Percentiles rank a stretch among this genome's conserved stretches.
These are phyloP conservation scores for Kwoniella shivajii DNA, from an alignment of 1,284 basidiomycete species.

Conservation along the genomic window DNA sequence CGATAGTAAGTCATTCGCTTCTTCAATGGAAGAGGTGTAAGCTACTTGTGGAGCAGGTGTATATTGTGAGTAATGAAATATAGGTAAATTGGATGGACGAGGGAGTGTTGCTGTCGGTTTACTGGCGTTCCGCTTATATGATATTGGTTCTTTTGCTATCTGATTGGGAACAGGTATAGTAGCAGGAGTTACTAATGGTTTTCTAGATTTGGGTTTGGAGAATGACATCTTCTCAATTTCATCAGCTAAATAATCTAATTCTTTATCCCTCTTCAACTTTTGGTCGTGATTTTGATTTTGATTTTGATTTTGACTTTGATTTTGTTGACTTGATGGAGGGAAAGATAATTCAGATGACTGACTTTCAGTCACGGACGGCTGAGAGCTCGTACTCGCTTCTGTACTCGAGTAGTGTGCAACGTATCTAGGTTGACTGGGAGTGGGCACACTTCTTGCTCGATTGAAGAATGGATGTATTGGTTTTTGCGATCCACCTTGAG, in stretches of 20 bases:
- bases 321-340: neutral
- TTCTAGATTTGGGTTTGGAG: neutral
- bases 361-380: too few relatives aligned
- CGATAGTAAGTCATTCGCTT: conserved; percentile 40
- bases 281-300: neutral
- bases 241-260: conserved; percentile 1
- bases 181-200: neutral
- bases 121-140: neutral
- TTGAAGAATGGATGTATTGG: conserved; percentile 36
- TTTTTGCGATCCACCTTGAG: conserved; percentile 4
- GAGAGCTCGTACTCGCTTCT: conserved; percentile 9
- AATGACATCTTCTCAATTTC: neutral
- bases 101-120: neutral
- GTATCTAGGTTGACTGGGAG: conserved; percentile 24
- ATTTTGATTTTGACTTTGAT: conserved; percentile 2
- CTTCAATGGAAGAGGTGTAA: conserved; percentile 38
- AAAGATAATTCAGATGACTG: neutral
- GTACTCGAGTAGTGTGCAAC: conserved; percentile 30
- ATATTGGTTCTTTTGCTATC: neutral
- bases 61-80: conserved; percentile 28
- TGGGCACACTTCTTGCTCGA: conserved; percentile 12
- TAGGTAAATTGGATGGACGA: conserved; percentile 16
- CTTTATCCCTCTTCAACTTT: conserved; percentile 6
- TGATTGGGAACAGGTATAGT: neutral
- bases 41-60: conserved; percentile 25